Conservation (phyloP, 345 rosid genomes). For the Eucalyptus rudis region DNA sequence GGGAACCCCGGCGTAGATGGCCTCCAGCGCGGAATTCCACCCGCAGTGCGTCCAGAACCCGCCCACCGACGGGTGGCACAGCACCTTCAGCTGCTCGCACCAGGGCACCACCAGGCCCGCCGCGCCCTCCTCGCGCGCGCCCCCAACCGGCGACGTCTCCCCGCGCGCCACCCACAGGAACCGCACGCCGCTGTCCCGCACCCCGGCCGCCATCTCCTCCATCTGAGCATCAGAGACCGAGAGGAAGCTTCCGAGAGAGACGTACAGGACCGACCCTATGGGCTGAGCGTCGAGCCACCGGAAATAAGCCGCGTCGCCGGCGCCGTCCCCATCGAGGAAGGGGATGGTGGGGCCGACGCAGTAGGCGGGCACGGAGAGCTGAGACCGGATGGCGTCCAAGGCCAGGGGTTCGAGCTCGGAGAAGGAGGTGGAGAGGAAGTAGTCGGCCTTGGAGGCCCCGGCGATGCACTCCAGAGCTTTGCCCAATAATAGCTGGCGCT, state of each 20-base stretch:
- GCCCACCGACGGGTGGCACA: slow-evolving; percentile 3
- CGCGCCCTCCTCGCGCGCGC: neutral
- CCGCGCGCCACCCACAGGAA: slow-evolving; percentile 26
- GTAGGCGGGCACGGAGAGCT: slow-evolving; percentile 1
- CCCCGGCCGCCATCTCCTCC: slow-evolving; percentile 17
- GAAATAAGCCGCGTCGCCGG: neutral
- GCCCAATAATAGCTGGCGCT: neutral
- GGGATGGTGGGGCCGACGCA: slow-evolving; percentile 23
- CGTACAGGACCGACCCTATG: slow-evolving; percentile 10
- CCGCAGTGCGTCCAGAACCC: slow-evolving; percentile 25
- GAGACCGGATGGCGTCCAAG: neutral
- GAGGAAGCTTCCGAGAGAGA: slow-evolving; percentile 27
- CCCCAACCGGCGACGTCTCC: neutral
- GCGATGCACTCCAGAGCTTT: neutral
- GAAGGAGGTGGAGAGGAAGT: slow-evolving; percentile 13
- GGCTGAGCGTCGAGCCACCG: slow-evolving; percentile 21
- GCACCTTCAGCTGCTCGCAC: slow-evolving; percentile 18
- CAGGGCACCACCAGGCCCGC: slow-evolving; percentile 1
- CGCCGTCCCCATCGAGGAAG: neutral
- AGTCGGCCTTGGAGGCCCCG: slow-evolving; percentile 3
- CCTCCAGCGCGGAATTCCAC: slow-evolving; percentile 20
- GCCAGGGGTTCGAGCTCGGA: slow-evolving; percentile 14
- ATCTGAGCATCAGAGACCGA: slow-evolving; percentile 8
- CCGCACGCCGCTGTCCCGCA: slow-evolving; percentile 5
- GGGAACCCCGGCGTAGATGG: slow-evolving; percentile 11